phyloP scores from a whole-genome alignment of 2,329 filamentous ascomycete genomes.

The Microdochium nivale region DNA sequence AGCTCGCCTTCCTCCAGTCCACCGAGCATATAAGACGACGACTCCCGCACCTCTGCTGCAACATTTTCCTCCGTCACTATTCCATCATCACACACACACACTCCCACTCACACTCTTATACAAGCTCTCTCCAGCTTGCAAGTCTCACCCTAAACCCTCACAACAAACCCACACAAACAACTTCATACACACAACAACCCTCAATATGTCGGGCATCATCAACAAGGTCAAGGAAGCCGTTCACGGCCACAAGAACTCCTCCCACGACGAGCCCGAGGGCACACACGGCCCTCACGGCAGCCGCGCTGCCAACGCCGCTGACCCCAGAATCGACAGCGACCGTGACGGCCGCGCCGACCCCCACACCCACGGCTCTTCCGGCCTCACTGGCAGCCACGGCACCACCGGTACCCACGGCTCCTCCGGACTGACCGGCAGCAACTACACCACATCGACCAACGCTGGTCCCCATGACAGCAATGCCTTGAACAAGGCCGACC shows the following conservation, averaged over 20 bases:
- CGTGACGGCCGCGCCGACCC: slow-evolving; percentile 20
- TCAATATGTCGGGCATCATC: slow-evolving; percentile 47
- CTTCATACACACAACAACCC: slow-evolving; percentile 5
- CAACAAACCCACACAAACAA: slow-evolving; percentile 3
- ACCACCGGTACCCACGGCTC: slow-evolving; percentile 8
- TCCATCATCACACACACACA: not conserved
- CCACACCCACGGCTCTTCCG: slow-evolving; percentile 11
- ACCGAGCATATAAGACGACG: not conserved
- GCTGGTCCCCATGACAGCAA: slow-evolving; percentile 38
- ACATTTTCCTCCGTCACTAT: not conserved
- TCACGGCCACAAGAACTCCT: slow-evolving; percentile 29
- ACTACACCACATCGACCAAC: slow-evolving; percentile 15
- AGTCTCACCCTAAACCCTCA: slow-evolving; percentile 5
- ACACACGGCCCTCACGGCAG: slow-evolving; percentile 20
- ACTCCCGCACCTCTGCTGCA: not conserved
- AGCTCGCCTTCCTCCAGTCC: not conserved
- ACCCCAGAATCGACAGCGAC: slow-evolving; percentile 25
- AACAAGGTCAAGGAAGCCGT: slow-evolving; percentile 53
- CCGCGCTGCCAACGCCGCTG: slow-evolving; percentile 17
- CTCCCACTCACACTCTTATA: not conserved
- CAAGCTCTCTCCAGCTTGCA: not conserved
- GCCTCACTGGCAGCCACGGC: slow-evolving; percentile 7
- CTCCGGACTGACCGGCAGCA: slow-evolving; percentile 12
- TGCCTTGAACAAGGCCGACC: slow-evolving; percentile 41
- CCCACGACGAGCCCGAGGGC: slow-evolving; percentile 6